These are phyloP conservation scores for Pseudozyma flocculosa DNA, from an alignment of 1,284 basidiomycete genomes.

Conservation along the genomic window DNA sequence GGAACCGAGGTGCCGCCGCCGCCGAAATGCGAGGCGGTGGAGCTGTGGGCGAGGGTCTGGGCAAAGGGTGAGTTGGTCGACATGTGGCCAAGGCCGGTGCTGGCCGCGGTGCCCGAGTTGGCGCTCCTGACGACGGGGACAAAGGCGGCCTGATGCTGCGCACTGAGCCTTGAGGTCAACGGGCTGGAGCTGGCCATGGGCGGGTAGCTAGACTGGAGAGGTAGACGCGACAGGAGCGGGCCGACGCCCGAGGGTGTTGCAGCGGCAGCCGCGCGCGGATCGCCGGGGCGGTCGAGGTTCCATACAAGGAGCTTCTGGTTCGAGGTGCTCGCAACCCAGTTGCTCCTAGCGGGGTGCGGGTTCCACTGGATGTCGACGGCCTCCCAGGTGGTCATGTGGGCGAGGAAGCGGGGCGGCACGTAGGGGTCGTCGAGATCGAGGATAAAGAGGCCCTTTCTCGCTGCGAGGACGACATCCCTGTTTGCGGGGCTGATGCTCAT, in stretches of 20 bases:
- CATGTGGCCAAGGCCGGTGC: constrained; percentile 16
- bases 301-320: constrained; percentile 94
- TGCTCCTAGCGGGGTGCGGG: constrained; percentile 77
- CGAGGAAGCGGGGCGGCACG: constrained; percentile 84
- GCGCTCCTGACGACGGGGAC: constrained; percentile 16
- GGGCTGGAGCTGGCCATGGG: constrained; percentile 13
- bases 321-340: constrained; percentile 92
- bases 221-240: no score
- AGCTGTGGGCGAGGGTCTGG: constrained; percentile 7
- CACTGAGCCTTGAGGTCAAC: constrained; percentile 14
- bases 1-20: constrained; percentile 8
- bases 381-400: constrained; percentile 94
- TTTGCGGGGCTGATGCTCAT: constrained; percentile 56
- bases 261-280: constrained; percentile 21
- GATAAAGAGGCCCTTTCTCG: constrained; percentile 88
- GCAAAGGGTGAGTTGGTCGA: constrained; percentile 13
- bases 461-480: constrained; percentile 55
- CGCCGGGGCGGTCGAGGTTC: constrained; percentile 69
- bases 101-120: constrained; percentile 23
- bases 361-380: constrained; percentile 95
- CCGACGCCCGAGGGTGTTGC: no score
- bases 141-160: constrained; percentile 27
- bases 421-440: constrained; percentile 87
- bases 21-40: constrained; percentile 5
- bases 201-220: constrained; percentile 15